phyloP scores from a whole-genome alignment of 2,329 filamentous ascomycete species.

The Acarospora socialis region DNA sequence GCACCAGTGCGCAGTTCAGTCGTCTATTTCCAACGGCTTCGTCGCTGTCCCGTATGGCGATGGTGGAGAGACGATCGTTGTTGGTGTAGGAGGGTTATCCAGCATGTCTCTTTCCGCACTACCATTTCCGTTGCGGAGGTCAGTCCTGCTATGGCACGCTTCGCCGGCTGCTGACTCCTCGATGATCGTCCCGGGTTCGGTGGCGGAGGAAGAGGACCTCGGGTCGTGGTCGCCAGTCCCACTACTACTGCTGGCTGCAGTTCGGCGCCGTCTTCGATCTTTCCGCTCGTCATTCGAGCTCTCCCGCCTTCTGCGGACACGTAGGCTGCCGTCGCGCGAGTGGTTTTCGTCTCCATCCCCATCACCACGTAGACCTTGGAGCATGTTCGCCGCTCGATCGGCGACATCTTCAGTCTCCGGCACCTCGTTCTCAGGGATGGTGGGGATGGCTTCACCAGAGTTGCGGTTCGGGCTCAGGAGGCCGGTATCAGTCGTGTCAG shows the following conservation, averaged over 20 bases:
- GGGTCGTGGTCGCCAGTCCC: slow-evolving; percentile 16
- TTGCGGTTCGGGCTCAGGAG: slow-evolving; percentile 35
- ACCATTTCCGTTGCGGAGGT: neutral
- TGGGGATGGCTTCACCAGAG: slow-evolving; percentile 21
- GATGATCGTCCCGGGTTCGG: neutral
- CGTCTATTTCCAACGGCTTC: slow-evolving; percentile 11
- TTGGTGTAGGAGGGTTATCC: neutral
- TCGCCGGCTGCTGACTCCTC: neutral
- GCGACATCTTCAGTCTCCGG: slow-evolving; percentile 59
- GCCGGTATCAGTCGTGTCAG: slow-evolving; percentile 29
- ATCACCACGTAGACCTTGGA: slow-evolving; percentile 66
- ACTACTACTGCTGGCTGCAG: slow-evolving; percentile 30
- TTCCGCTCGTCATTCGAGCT: slow-evolving; percentile 68
- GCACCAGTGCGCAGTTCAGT: no score
- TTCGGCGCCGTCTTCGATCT: slow-evolving; percentile 50
- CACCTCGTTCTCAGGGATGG: slow-evolving; percentile 20
- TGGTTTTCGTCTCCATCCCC: slow-evolving; percentile 39
- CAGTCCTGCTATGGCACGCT: neutral
- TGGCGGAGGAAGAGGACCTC: neutral
- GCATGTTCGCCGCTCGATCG: slow-evolving; percentile 64
- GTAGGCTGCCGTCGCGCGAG: slow-evolving; percentile 31
- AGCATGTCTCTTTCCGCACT: neutral
- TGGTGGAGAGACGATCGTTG: slow-evolving; percentile 10
- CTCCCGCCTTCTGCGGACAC: slow-evolving; percentile 52
- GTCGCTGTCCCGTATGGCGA: slow-evolving; percentile 11